Base-by-base conservation (phyloP, 768 basidiomycete genomes). In the Mrakia frigida region DNA sequence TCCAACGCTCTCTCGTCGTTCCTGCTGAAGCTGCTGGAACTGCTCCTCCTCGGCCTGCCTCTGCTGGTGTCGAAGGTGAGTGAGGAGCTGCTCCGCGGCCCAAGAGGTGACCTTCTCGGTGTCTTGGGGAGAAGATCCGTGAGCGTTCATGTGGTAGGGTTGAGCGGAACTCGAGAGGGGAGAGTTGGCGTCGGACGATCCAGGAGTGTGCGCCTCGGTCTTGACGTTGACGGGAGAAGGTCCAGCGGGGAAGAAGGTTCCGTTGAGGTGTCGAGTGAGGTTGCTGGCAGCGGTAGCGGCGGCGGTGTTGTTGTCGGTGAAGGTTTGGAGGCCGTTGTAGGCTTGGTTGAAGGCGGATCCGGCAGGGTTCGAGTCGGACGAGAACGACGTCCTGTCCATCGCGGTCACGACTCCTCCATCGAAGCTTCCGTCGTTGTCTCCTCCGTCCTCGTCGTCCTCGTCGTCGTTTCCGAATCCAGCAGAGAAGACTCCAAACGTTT, bases 381-480 rank as follows among this genome's bases (percentile, higher is more conserved):
- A 37, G 50, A 52, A 39, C 41, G 39, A 43, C 13, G 70, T 59
- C 39, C 43, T 50, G 23, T 74, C 50, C 23, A 53, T 67, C n/a
- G 63, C 73, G 28, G 16, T 37, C n/a, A 33, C n/a, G 39, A 31
- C 74, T 35, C 56, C 46, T 31, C 28, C 68, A 33, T 46, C 53
- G 31, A 52, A 63, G 50, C 50, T 52, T 35, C 11, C 65, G 46
- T 74, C 78, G 39, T 76, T 76, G 16, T 79, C 69, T 70, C 74
- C 73, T 46, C 80, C 78, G 73, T 81, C 81, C 35, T 82, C 80
- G 28, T 80, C 76, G 43, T 73, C 76, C 31, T 52, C 63, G 50
- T 73, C 76, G 39, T 59, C 76, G 46, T 78, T 78, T 41, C 78
- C 77, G 43, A 60, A 53, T 25, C 76, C 76, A 46, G 60, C 76